phyloP scores from a whole-genome alignment of 2,329 filamentous ascomycete species.

The Rhinocladiella mackenziei region DNA sequence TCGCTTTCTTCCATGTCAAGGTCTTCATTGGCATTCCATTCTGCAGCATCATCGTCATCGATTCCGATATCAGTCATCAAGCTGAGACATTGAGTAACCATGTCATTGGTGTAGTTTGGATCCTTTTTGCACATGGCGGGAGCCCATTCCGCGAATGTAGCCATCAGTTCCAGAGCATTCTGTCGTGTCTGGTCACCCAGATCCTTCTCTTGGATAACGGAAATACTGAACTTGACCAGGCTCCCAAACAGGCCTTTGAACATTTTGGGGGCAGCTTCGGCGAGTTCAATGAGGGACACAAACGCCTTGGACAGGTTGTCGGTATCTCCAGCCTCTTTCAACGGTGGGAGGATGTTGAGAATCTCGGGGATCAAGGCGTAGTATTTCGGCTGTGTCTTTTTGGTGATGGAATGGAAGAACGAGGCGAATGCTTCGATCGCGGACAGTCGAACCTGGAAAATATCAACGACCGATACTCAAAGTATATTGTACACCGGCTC shows the following conservation, averaged over 20 bases:
- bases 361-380: constrained; percentile 82
- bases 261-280: constrained; percentile 94
- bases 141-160: constrained; percentile 92
- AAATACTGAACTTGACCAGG: constrained; percentile 86
- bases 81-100: constrained; percentile 97
- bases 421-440: constrained; percentile 96
- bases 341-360: constrained; percentile 86
- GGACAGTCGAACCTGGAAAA: constrained; percentile 71
- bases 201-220: constrained; percentile 93
- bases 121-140: constrained; percentile 95
- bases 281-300: constrained; percentile 86
- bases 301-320: constrained; percentile 88
- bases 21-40: constrained; percentile 92
- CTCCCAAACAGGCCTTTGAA: constrained; percentile 93
- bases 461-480: constrained; percentile 19
- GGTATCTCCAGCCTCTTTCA: constrained; percentile 86
- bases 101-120: constrained; percentile 82
- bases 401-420: constrained; percentile 87
- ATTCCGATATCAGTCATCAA: constrained; percentile 95
- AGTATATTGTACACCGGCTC: constrained; percentile 34
- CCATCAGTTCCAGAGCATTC: constrained; percentile 94
- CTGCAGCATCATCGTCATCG: constrained; percentile 89
- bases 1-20: constrained; percentile 95
- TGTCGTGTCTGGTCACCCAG: constrained; percentile 84
- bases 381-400: constrained; percentile 86